These are phyloP conservation scores for Penicillium glabrum DNA, from an alignment of 2,329 filamentous ascomycete genomes.

Conservation along the genomic window DNA sequence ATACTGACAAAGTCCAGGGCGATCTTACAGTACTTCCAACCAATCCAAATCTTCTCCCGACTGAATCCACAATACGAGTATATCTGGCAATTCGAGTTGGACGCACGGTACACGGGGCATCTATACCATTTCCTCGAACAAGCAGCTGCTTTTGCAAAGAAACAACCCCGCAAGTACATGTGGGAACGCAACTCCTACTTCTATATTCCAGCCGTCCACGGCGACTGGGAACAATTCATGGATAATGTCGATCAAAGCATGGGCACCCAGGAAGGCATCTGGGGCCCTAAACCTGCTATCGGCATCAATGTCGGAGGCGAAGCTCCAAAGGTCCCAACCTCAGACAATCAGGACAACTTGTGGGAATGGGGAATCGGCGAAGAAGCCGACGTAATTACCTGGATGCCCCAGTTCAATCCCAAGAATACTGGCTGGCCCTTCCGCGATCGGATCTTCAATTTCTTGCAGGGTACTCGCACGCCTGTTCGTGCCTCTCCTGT, in stretches of 20 bases:
- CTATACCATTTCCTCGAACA: constrained; percentile 10
- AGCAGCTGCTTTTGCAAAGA: constrained; percentile 10
- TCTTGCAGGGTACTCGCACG: constrained; percentile 4
- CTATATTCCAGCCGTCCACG: constrained; percentile 13
- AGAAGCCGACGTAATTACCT: constrained; percentile 17
- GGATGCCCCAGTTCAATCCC: constrained; percentile 13
- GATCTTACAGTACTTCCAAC: constrained; percentile 14
- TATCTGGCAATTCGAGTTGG: constrained; percentile 17
- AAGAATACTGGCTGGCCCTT: constrained; percentile 11
- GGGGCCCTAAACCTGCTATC: constrained; percentile 4
- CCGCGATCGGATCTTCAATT: constrained; percentile 10
- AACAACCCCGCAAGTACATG: constrained; percentile 13
- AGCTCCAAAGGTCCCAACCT: not conserved
- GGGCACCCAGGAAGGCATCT: not conserved
- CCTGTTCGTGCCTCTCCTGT: constrained; percentile 9
- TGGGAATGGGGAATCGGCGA: constrained; percentile 12
- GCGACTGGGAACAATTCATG: constrained; percentile 9
- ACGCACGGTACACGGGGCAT: constrained; percentile 14
- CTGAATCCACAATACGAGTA: constrained; percentile 14
- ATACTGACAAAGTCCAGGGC: constrained; percentile 1
- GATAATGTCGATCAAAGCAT: constrained; percentile 6
- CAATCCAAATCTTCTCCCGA: constrained; percentile 11
- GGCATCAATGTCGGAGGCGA: constrained; percentile 3
- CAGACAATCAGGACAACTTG: not conserved
- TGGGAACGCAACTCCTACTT: constrained; percentile 19